A percentile compares a stretch with the other conserved stretches of the same genome.
Conservation (phyloP, 805 yeast species). For the Nakazawaea peltata region DNA sequence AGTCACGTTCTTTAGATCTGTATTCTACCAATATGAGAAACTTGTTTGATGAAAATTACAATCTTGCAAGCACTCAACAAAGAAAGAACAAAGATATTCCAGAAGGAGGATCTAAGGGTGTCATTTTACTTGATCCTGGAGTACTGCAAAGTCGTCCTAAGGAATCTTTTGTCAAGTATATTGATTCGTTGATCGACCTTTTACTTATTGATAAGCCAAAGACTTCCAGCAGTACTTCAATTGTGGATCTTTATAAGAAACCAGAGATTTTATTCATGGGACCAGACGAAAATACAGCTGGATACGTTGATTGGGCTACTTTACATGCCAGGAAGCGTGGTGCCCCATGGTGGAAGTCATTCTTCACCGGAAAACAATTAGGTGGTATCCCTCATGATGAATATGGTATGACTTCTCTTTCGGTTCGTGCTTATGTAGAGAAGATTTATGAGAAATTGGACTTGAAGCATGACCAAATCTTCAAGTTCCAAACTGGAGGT, state of each 20-base stretch:
- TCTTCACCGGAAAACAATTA: conserved; percentile 86
- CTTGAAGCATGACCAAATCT: conserved; percentile 49
- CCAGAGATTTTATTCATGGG: conserved; percentile 95
- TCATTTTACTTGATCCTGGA: conserved; percentile 69
- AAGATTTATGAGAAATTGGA: conserved; percentile 75
- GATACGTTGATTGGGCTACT: conserved; percentile 95
- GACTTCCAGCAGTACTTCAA: conserved; percentile 71
- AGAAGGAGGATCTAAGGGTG: conserved; percentile 99
- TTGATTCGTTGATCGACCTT: conserved; percentile 84
- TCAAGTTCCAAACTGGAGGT: conserved; percentile 95
- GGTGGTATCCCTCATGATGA: conserved; percentile 99
- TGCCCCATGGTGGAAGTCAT: conserved; percentile 98
- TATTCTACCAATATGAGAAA: conserved; percentile 79
- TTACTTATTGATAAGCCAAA: conserved; percentile 64
- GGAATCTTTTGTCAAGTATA: conserved; percentile 85
- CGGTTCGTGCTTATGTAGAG: conserved; percentile 87
- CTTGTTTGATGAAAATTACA: conserved; percentile 93
- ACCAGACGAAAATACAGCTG: conserved; percentile 99
- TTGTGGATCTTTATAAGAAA: conserved; percentile 76
- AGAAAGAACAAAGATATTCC: conserved; percentile 97
- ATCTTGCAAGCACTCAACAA: conserved; percentile 93
- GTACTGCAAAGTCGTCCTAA: conserved; percentile 71
- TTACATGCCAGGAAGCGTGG: conserved; percentile 86
- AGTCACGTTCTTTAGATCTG: conserved; percentile 77
- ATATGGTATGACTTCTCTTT: conserved; percentile 95